phyloP scores from a whole-genome alignment of 192 early-diverging fungal genomes.

The Entomortierella beljakovae region DNA sequence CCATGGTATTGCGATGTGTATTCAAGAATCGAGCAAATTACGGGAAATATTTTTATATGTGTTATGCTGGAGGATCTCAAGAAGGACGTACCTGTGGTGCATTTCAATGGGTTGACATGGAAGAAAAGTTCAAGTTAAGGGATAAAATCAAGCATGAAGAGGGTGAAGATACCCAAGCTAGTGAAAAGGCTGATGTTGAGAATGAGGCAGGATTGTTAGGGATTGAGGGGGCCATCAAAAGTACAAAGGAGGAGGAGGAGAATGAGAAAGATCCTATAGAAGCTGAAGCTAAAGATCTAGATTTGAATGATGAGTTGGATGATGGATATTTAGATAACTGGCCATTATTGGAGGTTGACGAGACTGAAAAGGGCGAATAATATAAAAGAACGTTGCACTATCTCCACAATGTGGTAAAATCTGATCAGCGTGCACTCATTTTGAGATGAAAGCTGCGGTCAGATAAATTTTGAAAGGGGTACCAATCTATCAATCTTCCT shows the following conservation, averaged over 20 bases:
- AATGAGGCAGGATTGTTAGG: neutral
- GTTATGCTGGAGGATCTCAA: conserved; percentile 43
- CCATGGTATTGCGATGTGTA: conserved; percentile 52
- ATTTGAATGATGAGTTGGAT: conserved; percentile 6
- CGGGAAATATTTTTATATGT: conserved; percentile 60
- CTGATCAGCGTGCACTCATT: too few species aligned
- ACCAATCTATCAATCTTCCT: too few species aligned
- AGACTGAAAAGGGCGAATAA: neutral
- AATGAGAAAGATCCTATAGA: neutral
- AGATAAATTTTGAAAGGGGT: too few species aligned
- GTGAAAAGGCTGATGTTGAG: neutral
- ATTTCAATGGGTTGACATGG: conserved; percentile 57
- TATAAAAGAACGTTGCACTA: neutral
- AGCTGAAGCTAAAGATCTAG: neutral
- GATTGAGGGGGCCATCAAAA: neutral
- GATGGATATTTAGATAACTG: neutral
- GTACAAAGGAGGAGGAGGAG: neutral
- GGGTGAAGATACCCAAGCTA: too few species aligned
- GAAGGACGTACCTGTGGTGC: conserved; percentile 46
- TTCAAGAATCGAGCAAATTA: conserved; percentile 51
- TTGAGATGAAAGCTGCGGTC: too few species aligned
- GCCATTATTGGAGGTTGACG: conserved; percentile 1
- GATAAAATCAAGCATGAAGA: neutral
- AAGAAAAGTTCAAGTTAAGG: conserved; percentile 23
- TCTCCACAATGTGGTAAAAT: too few species aligned